Percentiles rank a stretch among this genome's conserved stretches.
Conservation (phyloP, 495 filamentous ascomycete species). For the Xylaria scruposa region DNA sequence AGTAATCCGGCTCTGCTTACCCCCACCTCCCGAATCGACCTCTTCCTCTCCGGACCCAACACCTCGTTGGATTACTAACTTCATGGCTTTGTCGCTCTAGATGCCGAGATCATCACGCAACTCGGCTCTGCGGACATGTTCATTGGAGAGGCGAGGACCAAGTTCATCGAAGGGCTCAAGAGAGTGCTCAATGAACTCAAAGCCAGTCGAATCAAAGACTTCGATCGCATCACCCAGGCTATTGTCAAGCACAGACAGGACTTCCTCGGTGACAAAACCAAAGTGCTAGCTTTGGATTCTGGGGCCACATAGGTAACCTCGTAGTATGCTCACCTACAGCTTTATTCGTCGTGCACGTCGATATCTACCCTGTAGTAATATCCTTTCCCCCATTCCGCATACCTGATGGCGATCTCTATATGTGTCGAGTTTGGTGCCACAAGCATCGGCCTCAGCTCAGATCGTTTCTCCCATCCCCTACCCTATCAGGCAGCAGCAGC, state of each 20-base stretch:
- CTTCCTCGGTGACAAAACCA: constrained; percentile 59
- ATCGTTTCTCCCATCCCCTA: constrained; percentile 18
- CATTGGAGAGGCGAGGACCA: constrained; percentile 69
- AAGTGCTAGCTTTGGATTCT: constrained; percentile 52
- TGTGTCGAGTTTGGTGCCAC: not conserved
- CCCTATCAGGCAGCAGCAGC: constrained; percentile 7
- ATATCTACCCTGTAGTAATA: constrained; percentile 34
- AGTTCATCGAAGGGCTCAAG: constrained; percentile 77
- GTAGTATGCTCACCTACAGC: constrained; percentile 42
- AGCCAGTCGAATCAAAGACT: constrained; percentile 76
- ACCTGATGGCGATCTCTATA: constrained; percentile 7
- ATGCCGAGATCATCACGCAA: constrained; percentile 85
- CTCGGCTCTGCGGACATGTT: constrained; percentile 78
- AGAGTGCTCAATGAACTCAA: constrained; percentile 78
- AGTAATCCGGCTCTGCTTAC: constrained; percentile 50
- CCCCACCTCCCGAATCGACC: not conserved
- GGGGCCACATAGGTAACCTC: constrained; percentile 37
- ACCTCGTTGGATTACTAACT: constrained; percentile 66
- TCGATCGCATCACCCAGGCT: constrained; percentile 76
- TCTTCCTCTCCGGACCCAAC: constrained; percentile 22
- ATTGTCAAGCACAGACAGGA: constrained; percentile 80
- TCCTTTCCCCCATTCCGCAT: not conserved
- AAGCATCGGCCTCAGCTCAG: constrained; percentile 16
- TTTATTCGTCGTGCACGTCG: constrained; percentile 22
- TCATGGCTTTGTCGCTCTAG: constrained; percentile 65